These are phyloP conservation scores for Hippophae tibetana DNA, from an alignment of 306 rosid species.

Conservation along the genomic window DNA sequence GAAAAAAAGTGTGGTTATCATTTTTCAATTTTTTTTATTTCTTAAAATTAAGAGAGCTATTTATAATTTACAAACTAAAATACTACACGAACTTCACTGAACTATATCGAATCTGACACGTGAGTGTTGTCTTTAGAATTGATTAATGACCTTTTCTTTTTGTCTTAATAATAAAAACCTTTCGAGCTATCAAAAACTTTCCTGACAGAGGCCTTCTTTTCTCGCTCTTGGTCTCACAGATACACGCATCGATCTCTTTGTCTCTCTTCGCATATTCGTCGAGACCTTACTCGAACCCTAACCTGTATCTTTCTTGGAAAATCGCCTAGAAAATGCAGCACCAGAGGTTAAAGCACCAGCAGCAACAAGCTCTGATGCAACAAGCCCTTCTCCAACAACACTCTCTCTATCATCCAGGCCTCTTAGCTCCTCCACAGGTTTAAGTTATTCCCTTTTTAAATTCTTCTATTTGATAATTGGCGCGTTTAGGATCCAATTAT, in stretches of 20 bases:
- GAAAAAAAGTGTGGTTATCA: no score
- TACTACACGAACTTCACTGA: no score
- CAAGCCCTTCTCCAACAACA: conserved; percentile 96
- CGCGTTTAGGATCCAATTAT: neutral
- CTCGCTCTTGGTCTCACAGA: neutral
- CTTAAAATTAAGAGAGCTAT: no score
- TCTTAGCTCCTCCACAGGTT: conserved; percentile 97
- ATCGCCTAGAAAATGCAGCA: conserved; percentile 71
- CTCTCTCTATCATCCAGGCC: conserved; percentile 91
- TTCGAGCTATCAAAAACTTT: neutral
- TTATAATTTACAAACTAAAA: no score
- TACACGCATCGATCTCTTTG: conserved; percentile 1
- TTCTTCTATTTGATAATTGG: neutral
- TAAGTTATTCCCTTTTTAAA: conserved; percentile 1
- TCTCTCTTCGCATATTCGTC: conserved; percentile 2
- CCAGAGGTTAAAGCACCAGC: conserved; percentile 92
- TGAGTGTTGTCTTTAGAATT: no score
- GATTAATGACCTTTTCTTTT: no score
- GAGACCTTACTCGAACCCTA: conserved; percentile 63
- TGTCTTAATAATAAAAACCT: no score
- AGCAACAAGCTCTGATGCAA: conserved; percentile 96
- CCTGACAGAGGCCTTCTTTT: conserved; percentile 25
- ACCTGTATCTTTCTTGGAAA: conserved; percentile 26
- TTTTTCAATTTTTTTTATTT: no score
- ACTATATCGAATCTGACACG: no score